phyloP scores from a whole-genome alignment of 148 eudicot genomes.

The Spergularia bocconei region DNA sequence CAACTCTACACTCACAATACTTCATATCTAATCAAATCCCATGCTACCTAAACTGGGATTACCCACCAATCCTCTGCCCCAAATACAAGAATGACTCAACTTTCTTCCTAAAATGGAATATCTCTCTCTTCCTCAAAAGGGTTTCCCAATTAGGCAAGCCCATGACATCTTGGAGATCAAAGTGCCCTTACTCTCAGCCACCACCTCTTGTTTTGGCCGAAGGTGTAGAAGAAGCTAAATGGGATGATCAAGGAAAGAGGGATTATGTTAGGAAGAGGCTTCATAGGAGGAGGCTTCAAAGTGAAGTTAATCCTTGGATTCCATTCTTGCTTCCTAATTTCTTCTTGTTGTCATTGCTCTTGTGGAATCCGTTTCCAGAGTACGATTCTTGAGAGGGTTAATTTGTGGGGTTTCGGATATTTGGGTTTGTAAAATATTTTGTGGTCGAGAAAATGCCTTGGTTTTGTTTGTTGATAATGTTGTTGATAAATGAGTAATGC shows the following conservation, averaged over 20 bases:
- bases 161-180: slow-evolving; percentile 75
- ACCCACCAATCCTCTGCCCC: slow-evolving; percentile 60
- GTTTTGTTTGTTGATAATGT: too few species aligned
- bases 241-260: slow-evolving; percentile 65
- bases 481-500: too few species aligned
- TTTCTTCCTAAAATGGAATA: slow-evolving; percentile 39
- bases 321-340: slow-evolving; percentile 64
- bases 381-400: slow-evolving; percentile 22
- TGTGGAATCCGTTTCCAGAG: slow-evolving; percentile 46
- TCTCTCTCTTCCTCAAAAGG: slow-evolving; percentile 60
- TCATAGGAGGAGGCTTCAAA: slow-evolving; percentile 28
- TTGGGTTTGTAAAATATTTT: background rate
- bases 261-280: slow-evolving; percentile 49
- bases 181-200: slow-evolving; percentile 75
- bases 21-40: slow-evolving; percentile 76
- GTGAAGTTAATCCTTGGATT: slow-evolving; percentile 53
- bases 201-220: slow-evolving; percentile 69
- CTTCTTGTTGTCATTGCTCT: slow-evolving; percentile 23
- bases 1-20: slow-evolving; percentile 72
- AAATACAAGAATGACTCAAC: slow-evolving; percentile 14
- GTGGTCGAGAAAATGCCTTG: background rate
- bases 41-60: slow-evolving; percentile 78
- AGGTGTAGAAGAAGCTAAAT: slow-evolving; percentile 66
- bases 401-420: slow-evolving; percentile 6
- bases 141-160: slow-evolving; percentile 52